phyloP scores from a whole-genome alignment of 352 stramenopile species.

The Phytophthora citrophthora region DNA sequence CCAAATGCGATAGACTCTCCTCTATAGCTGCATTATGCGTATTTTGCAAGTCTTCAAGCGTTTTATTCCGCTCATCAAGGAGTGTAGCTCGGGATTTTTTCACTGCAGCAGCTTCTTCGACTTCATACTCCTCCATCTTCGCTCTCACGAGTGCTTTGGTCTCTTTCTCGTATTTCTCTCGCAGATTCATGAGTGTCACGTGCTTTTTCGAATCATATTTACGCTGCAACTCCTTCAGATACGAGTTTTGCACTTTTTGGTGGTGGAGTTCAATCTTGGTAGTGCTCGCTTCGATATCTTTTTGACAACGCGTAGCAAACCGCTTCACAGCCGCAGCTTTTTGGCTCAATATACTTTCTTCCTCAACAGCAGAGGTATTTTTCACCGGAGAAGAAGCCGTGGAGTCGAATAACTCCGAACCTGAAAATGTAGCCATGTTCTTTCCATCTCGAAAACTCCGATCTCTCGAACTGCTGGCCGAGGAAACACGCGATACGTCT shows the following conservation, averaged over 20 bases:
- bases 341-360: slow-evolving; percentile 38
- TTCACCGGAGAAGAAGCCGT: slow-evolving; percentile 4
- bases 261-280: slow-evolving; percentile 42
- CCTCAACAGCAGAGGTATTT: slow-evolving; percentile 10
- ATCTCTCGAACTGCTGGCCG: slow-evolving; percentile 23
- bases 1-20: slow-evolving; percentile 46
- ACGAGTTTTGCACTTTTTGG: slow-evolving; percentile 32
- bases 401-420: slow-evolving; percentile 25
- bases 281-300: slow-evolving; percentile 46
- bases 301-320: slow-evolving; percentile 39
- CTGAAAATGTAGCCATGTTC: slow-evolving; percentile 7
- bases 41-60: slow-evolving; percentile 39
- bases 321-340: slow-evolving; percentile 44
- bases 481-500: slow-evolving; percentile 32
- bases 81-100: slow-evolving; percentile 33
- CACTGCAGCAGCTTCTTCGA: slow-evolving; percentile 44
- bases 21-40: slow-evolving; percentile 46
- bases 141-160: slow-evolving; percentile 49
- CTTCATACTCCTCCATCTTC: slow-evolving; percentile 57
- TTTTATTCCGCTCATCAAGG: slow-evolving; percentile 40
- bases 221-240: slow-evolving; percentile 62
- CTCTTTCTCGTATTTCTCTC: slow-evolving; percentile 59
- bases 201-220: slow-evolving; percentile 75
- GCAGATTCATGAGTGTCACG: slow-evolving; percentile 50
- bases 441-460: slow-evolving; percentile 3